Percentiles rank a stretch among this genome's conserved stretches.
Conservation (phyloP, 2,329 filamentous ascomycete genomes). For the Lachnellula occidentalis region DNA sequence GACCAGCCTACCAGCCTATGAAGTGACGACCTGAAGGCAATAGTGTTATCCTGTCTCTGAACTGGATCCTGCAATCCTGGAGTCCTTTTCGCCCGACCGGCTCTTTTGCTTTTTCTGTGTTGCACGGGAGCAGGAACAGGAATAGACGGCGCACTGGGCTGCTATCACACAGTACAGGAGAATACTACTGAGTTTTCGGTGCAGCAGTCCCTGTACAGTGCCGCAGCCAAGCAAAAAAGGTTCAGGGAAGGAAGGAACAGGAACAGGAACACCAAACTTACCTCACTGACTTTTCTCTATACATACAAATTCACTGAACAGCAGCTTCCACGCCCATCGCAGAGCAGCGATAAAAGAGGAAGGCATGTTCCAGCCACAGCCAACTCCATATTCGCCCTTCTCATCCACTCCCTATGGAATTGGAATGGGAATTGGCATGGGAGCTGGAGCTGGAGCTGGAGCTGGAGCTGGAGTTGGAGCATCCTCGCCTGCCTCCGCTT, state of each 20-base stretch:
- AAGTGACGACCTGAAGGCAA: neutral
- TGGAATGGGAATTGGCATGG: too few relatives aligned
- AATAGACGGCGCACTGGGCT: neutral
- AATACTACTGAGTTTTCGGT: too few relatives aligned
- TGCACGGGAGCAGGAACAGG: neutral
- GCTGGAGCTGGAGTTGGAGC: too few relatives aligned
- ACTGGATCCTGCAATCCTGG: neutral
- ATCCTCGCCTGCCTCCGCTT: constrained; percentile 4
- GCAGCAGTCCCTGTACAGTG: too few relatives aligned
- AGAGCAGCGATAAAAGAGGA: constrained; percentile 1
- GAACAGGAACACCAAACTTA: neutral
- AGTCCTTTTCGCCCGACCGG: neutral
- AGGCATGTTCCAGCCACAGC: constrained; percentile 31
- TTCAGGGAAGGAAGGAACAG: neutral
- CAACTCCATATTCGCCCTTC: constrained; percentile 26
- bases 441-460: too few relatives aligned
- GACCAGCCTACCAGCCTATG: too few relatives aligned
- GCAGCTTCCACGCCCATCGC: too few relatives aligned
- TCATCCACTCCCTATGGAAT: constrained; percentile 17
- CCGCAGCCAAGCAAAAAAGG: too few relatives aligned
- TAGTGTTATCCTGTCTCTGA: neutral
- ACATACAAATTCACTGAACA: too few relatives aligned
- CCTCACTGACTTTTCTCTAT: neutral
- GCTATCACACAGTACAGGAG: neutral
- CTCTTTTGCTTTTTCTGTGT: neutral